phyloP scores from a whole-genome alignment of 1,284 basidiomycete species.

The Albatrellus sp. region DNA sequence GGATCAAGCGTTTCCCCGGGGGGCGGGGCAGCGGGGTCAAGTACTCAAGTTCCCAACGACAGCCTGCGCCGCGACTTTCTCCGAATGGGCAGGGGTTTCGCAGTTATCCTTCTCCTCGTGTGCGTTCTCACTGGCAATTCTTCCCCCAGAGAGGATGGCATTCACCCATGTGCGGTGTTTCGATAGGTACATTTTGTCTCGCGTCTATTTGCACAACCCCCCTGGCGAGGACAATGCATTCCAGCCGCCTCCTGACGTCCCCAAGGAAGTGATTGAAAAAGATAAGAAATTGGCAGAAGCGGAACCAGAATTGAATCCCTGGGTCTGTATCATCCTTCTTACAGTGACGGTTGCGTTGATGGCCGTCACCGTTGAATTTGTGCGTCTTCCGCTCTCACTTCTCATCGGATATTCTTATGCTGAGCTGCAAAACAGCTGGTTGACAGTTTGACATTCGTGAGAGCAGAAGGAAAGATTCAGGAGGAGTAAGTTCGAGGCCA shows the following conservation, averaged over 20 bases:
- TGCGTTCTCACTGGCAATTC: constrained; percentile 26
- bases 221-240: constrained; percentile 44
- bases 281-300: constrained; percentile 26
- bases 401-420: not conserved
- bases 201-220: constrained; percentile 56
- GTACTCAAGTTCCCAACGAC: constrained; percentile 23
- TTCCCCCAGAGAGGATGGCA: not conserved
- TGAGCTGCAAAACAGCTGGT: constrained; percentile 33
- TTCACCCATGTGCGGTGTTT: not conserved
- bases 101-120: constrained; percentile 47
- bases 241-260: constrained; percentile 28
- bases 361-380: constrained; percentile 58
- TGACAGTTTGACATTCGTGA: constrained; percentile 43
- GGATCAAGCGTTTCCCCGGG: too few relatives aligned
- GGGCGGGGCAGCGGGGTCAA: constrained; percentile 15
- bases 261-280: constrained; percentile 25
- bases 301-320: constrained; percentile 48
- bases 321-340: constrained; percentile 42
- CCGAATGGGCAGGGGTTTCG: constrained; percentile 47
- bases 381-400: constrained; percentile 26
- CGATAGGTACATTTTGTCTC: constrained; percentile 46
- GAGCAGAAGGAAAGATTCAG: constrained; percentile 26
- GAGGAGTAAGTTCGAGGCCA: constrained; percentile 29
- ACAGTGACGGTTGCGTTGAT: constrained; percentile 41
- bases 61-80: constrained; percentile 32